Evolutionary conservation across 768 basidiomycete species (phyloP), one percentile per base, ranked within the genome.

Genomic region (Tephrocybe sp.): DNA sequence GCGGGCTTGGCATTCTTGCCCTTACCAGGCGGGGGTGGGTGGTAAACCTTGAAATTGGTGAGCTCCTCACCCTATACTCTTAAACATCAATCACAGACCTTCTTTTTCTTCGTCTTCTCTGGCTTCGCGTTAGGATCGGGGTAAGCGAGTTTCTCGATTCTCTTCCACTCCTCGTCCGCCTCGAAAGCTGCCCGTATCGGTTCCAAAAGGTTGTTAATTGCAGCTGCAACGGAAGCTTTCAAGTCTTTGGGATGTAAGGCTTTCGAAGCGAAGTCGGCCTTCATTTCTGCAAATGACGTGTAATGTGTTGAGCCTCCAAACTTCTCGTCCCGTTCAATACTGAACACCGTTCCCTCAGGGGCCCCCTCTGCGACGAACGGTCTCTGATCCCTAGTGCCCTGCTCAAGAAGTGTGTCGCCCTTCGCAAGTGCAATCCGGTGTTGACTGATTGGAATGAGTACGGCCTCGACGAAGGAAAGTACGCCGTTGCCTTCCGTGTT

Each of bases 231-330:
- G 0, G 83, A 79, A 3, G 68, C 68, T 76, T 99, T 99, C 64
- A 98, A 71, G 68, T 97, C 97, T 26, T 83, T 86, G 6, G 97
- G 97, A 67, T 97, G 93, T 3, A 99, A 61, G 56, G 81, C 80
- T 70, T 84, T 87, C 51, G 75, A 78, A 25, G 75, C 81, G 64
- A 93, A 99, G 47, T 88, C 91, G 17, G 75, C 73, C 66, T 88
- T 76, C 57, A 98, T 64, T 40, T 80, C 79, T 12, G 78, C 77
- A 66, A 83, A 91, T 4, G 74, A 74, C 32, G 59, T 61, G 73
- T 90, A 96, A 67, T 97, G 92, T 48, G 80, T 72, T 45, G 84
- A 72, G 2, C 93, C 93, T 6, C 94, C 93, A 56, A 80, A 86
- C 68, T 93, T 91, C 61, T 82, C 87, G 41, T 90, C 84, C 25